A percentile compares a stretch with the other conserved stretches of the same genome.
Evolutionary conservation across 345 rosid species (phyloP).

Genomic region (Salix brachista): DNA sequence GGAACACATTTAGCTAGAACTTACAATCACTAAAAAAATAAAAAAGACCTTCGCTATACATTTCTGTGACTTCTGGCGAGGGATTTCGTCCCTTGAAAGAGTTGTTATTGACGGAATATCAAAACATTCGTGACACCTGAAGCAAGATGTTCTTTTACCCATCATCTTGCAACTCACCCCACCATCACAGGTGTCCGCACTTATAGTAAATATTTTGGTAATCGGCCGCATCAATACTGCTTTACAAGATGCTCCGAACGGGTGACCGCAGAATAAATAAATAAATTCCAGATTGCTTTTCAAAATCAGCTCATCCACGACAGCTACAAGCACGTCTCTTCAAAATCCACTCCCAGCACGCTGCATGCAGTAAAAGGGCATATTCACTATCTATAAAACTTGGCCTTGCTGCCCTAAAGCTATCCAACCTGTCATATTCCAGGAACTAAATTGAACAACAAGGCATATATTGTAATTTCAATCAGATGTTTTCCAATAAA

Average conservation of each 20-base stretch:
- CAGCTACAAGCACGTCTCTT: conserved; percentile 30
- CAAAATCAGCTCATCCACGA: conserved; percentile 28
- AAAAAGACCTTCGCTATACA: conserved; percentile 28
- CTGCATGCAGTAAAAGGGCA: conserved; percentile 19
- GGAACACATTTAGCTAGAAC: conserved; percentile 15
- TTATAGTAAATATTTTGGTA: conserved; percentile 23
- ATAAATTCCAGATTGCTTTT: conserved; percentile 18
- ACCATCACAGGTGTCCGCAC: conserved; percentile 31
- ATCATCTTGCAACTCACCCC: conserved; percentile 22
- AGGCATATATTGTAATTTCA: neutral
- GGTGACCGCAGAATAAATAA: conserved; percentile 24
- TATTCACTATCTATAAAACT: neutral
- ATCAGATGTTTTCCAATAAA: neutral
- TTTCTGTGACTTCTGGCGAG: conserved; percentile 35
- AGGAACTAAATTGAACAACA: neutral
- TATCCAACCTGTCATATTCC: neutral
- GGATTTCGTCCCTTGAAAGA: conserved; percentile 14
- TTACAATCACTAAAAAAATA: conserved; percentile 8
- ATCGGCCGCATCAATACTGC: conserved; percentile 33
- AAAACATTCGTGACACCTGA: conserved; percentile 21
- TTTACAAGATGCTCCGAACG: conserved; percentile 53
- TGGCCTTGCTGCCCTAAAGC: neutral
- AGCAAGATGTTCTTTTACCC: conserved; percentile 20
- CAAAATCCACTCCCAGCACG: conserved; percentile 33
- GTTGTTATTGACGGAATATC: conserved; percentile 39